Evolutionary conservation across 75 land plant species (phyloP), one percentile per base, ranked within the genome.

Genomic region (Ceratopteris richardii): DNA sequence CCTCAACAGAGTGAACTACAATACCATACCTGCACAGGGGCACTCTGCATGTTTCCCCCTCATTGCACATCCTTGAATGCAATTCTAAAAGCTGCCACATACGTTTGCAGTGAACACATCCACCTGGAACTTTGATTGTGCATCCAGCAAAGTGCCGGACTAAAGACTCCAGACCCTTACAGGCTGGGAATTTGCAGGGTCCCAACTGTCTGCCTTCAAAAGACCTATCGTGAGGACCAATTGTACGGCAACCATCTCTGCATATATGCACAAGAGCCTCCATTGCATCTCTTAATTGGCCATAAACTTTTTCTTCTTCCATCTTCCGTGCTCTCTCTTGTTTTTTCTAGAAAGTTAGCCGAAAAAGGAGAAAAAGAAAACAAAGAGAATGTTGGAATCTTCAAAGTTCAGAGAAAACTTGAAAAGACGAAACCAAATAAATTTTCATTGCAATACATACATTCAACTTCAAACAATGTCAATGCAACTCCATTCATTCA

Each of bases 11-110:
- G n/a, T n/a, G n/a, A n/a, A n/a, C n/a, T n/a, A 33, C 37, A 3
- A 33, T 33, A 4, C 37, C 37, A 31, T 68, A 91, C 97, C 86
- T 78, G 74, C 98, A 88, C 0, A 93, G 75, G 20, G 98, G 94
- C 25, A 93, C 98, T 62, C 73, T 85, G 86, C 94, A 88, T 0
- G 59, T 51, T 31, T 71, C 80, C 20, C 80, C 54, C 21, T 82
- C 71, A 18, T 7, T 22, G 51, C 98, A 93, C 78, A 88, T 74
- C 22, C 84, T 72, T 9, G 94, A 84, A 51, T 93, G 98, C 11
- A 93, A 74, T 59, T 85, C 94, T 25, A 93, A 81, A 18, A 93
- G 84, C 79, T 93, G 86, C 97, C 97, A 93, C 94, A 93, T 88
- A 17, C 98, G 80, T 63, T 80, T 88, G 64, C 98, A 93, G 41